Conservation (phyloP, 768 basidiomycete species). For the Gymnopilus dilepis region DNA sequence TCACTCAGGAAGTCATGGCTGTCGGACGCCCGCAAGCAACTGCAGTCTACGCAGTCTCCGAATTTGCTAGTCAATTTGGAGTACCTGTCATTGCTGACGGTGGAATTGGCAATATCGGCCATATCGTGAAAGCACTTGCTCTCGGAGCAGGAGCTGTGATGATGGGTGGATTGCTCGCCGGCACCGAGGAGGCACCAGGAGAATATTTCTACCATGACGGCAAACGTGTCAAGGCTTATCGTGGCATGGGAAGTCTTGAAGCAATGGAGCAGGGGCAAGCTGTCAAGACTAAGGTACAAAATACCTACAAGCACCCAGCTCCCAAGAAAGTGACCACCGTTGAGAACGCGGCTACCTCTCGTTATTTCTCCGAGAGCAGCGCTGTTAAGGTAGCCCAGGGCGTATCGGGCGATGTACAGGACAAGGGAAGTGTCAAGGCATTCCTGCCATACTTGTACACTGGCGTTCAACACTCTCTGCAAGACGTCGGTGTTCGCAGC, state of each 20-base stretch:
- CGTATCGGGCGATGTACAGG: slow-evolving; percentile 95
- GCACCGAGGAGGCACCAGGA: slow-evolving; percentile 96
- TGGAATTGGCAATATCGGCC: slow-evolving; percentile 93
- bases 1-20: slow-evolving; percentile 99
- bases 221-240: slow-evolving; percentile 97
- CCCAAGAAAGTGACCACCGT: slow-evolving; percentile 53
- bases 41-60: slow-evolving; percentile 95
- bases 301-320: slow-evolving; percentile 49
- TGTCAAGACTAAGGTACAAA: slow-evolving; percentile 30
- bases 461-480: slow-evolving; percentile 91
- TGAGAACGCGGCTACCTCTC: slow-evolving; percentile 94
- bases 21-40: slow-evolving; percentile 98
- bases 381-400: slow-evolving; percentile 96
- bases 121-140: slow-evolving; percentile 95
- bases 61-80: slow-evolving; percentile 92
- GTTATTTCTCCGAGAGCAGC: slow-evolving; percentile 94
- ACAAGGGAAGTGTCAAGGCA: slow-evolving; percentile 93
- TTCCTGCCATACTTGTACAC: slow-evolving; percentile 87
- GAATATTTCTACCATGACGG: slow-evolving; percentile 99
- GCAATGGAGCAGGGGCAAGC: slow-evolving; percentile 86
- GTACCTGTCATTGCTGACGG: slow-evolving; percentile 98
- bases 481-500: slow-evolving; percentile 85
- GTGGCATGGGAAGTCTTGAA: slow-evolving; percentile 97
- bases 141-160: slow-evolving; percentile 96
- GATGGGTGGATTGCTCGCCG: slow-evolving; percentile 97